Evolutionary conservation across 2,329 filamentous ascomycete species (phyloP).

Genomic region (Colletotrichum tanaceti): DNA sequence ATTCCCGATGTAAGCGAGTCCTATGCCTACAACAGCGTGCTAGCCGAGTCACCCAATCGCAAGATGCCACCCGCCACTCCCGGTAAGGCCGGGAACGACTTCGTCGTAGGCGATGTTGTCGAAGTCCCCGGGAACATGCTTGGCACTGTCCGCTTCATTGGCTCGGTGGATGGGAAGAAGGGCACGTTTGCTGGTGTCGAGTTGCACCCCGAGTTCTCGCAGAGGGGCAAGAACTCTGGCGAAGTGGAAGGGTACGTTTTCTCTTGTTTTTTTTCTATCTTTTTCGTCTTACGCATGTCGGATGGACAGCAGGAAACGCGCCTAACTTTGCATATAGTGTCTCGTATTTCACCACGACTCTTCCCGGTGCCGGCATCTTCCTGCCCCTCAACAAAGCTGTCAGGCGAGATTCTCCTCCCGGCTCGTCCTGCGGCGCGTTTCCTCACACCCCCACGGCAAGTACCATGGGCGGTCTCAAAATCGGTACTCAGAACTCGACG

Average conservation of each 20-base stretch:
- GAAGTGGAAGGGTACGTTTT: slow-evolving; percentile 87
- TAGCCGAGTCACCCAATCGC: slow-evolving; percentile 57
- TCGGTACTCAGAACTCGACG: slow-evolving; percentile 67
- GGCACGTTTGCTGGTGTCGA: slow-evolving; percentile 95
- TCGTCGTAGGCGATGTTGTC: slow-evolving; percentile 84
- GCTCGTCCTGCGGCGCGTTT: slow-evolving; percentile 62
- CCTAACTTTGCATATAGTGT: slow-evolving; percentile 59
- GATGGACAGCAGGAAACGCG: slow-evolving; percentile 28
- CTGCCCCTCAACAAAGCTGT: slow-evolving; percentile 85
- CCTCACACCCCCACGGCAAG: slow-evolving; percentile 78
- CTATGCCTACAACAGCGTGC: slow-evolving; percentile 69
- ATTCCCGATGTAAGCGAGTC: slow-evolving; percentile 75
- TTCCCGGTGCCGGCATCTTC: slow-evolving; percentile 91
- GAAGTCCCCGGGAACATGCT: slow-evolving; percentile 95
- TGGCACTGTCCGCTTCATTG: slow-evolving; percentile 89
- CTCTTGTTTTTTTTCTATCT: too few species aligned
- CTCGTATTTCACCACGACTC: slow-evolving; percentile 83
- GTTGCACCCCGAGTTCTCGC: slow-evolving; percentile 81
- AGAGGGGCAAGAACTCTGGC: slow-evolving; percentile 92
- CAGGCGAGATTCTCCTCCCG: slow-evolving; percentile 70
- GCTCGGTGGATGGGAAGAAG: slow-evolving; percentile 86
- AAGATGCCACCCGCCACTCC: slow-evolving; percentile 68
- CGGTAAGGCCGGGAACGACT: slow-evolving; percentile 61
- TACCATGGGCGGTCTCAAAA: slow-evolving; percentile 64
- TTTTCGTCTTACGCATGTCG: slow-evolving; percentile 13